Evolutionary conservation across 352 stramenopile genomes (phyloP), one percentile per base, ranked within the genome.

Genomic region (Phytopythium ostracodes): DNA sequence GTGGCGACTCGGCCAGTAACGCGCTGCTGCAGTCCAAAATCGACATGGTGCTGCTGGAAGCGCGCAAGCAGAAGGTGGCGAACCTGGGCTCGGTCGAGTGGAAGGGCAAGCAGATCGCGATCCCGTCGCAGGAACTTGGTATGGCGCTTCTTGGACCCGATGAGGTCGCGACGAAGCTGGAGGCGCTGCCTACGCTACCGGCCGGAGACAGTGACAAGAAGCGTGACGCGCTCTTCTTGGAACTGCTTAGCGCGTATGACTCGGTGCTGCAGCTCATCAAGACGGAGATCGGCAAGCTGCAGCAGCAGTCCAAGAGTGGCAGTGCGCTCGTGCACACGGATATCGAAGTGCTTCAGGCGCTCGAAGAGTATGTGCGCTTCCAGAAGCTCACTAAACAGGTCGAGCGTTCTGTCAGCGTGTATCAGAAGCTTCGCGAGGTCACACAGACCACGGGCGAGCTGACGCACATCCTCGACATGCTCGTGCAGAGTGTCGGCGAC

Each of bases 21-120:
- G 75, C 83, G 44, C 63, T 94, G 38, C 55, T 94, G 67, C 83
- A 92, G 68, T 90, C 83, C 44, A 94, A 94, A 73, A 91, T 94
- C 51, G 85, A 94, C 40, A 55, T 88, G 35, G 85, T 94, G 56
- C 67, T 94, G 49, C 72, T 92, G n/a, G 85, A 91, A 54, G 81
- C 84, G 46, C 81, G 83, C 27, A 94, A 92, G 71, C 79, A 92
- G 55, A 94, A 94, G 71, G 85, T 89, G n/a, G 84, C 84, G 17
- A 81, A 77, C 60, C 65, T 94, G n/a, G 83, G 75, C 50, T 90
- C 79, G 0, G 84, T 94, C 60, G 73, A 80, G 59, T 94, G 83
- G 85, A 92, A 92, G 72, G 76, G 87, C 46, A 86, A 90, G 69
- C 67, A 88, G 56, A 67, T 94, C 20, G 76, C 80, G 12, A 67